Evolutionary conservation across 2,329 filamentous ascomycete species (phyloP).

Genomic region (Aspergillus hortae): DNA sequence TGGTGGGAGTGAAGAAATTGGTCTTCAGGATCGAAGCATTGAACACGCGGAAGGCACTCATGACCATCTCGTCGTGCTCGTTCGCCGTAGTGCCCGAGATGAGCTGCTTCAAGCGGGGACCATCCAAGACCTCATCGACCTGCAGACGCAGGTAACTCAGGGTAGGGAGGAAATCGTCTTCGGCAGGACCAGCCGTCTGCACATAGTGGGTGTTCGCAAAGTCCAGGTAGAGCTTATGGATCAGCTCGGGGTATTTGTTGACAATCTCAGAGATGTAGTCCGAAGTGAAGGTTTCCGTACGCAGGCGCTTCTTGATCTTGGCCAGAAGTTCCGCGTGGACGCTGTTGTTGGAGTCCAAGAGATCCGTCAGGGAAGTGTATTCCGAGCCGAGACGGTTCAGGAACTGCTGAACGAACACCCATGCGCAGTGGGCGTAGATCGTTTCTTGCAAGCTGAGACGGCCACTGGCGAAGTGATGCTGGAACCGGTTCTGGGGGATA

Average conservation of each 20-base stretch:
- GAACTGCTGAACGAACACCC: conserved; percentile 98
- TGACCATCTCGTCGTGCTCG: conserved; percentile 97
- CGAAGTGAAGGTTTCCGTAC: conserved; percentile 94
- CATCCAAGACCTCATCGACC: conserved; percentile 71
- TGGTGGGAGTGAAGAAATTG: conserved; percentile 96
- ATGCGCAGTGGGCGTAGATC: conserved; percentile 94
- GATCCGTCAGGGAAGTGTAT: conserved; percentile 79
- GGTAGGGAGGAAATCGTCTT: conserved; percentile 68
- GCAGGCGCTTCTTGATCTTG: conserved; percentile 91
- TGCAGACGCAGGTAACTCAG: conserved; percentile 64
- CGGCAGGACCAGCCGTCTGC: conserved; percentile 57
- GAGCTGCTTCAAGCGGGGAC: conserved; percentile 67
- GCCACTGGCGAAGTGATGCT: conserved; percentile 79
- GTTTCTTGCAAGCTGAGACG: conserved; percentile 91
- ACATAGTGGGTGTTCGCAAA: conserved; percentile 86
- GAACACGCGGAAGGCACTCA: conserved; percentile 95
- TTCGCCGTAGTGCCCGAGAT: conserved; percentile 80
- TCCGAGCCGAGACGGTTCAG: conserved; percentile 90
- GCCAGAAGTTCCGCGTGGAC: conserved; percentile 81
- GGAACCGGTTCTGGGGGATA: conserved; percentile 95
- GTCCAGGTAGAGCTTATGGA: conserved; percentile 82
- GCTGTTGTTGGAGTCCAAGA: conserved; percentile 77
- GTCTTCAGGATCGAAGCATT: conserved; percentile 93
- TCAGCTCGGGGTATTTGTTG: conserved; percentile 78
- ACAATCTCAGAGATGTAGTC: conserved; percentile 99